Percentiles rank a stretch among this genome's conserved stretches.
Conservation (phyloP, 371 early-diverging fungal genomes). For the Rhizopus microsporus region DNA sequence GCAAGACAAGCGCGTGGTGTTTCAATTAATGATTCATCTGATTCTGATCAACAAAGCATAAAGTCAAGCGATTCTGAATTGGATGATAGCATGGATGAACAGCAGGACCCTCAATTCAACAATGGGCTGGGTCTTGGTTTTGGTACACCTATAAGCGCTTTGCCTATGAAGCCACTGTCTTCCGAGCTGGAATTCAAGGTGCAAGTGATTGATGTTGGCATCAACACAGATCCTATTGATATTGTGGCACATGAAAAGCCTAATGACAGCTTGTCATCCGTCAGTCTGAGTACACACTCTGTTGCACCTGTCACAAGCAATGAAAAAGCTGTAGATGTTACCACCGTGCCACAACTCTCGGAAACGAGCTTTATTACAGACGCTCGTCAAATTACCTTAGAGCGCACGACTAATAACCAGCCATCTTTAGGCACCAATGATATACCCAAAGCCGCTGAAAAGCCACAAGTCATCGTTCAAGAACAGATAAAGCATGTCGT, state of each 20-base stretch:
- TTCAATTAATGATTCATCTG: constrained; percentile 13
- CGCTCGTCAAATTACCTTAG: too few relatives aligned
- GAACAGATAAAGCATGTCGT: too few relatives aligned
- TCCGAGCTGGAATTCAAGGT: constrained; percentile 27
- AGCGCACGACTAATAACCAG: too few relatives aligned
- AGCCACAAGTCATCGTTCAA: too few relatives aligned
- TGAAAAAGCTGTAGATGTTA: too few relatives aligned
- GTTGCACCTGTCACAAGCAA: not conserved
- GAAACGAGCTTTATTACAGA: too few relatives aligned
- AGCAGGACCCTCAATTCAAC: not conserved
- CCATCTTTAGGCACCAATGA: too few relatives aligned
- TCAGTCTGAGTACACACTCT: not conserved
- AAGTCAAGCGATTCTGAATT: constrained; percentile 2
- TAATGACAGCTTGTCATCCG: not conserved
- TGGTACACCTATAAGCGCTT: constrained; percentile 10
- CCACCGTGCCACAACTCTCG: too few relatives aligned
- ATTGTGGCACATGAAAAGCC: not conserved
- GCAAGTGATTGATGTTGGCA: constrained; percentile 20
- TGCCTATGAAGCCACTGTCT: constrained; percentile 26
- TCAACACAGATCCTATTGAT: constrained; percentile 25
- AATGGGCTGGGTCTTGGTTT: not conserved
- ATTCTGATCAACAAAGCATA: constrained; percentile 4
- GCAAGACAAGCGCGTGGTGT: constrained; percentile 29
- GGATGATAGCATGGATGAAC: not conserved
- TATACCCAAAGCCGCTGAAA: too few relatives aligned